Evolutionary conservation across 2,329 filamentous ascomycete genomes (phyloP).

Genomic region (Sporothrix mexicana): DNA sequence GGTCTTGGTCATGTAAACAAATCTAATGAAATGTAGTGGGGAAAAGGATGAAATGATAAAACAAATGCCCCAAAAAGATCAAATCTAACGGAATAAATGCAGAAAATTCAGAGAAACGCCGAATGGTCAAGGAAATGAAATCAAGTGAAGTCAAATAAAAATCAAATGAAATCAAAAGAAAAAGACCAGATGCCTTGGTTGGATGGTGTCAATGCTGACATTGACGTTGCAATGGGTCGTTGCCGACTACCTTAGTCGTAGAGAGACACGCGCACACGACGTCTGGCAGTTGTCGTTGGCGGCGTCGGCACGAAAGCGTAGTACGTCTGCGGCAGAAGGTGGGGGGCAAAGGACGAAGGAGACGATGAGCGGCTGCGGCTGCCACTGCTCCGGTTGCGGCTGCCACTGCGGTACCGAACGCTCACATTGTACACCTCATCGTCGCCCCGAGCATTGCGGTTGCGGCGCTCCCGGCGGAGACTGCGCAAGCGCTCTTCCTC

Average conservation of each 20-base stretch:
- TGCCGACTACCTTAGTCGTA: background rate
- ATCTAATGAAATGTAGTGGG: background rate
- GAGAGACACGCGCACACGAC: background rate
- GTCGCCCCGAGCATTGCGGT: background rate
- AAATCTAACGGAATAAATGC: background rate
- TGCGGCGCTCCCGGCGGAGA: background rate
- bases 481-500: background rate
- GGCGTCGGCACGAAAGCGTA: background rate
- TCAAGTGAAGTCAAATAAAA: background rate
- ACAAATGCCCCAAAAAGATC: background rate
- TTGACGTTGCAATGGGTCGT: background rate
- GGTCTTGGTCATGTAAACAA: background rate
- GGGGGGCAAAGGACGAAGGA: background rate
- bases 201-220: background rate
- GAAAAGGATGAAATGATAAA: background rate
- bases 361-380: background rate
- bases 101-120: background rate
- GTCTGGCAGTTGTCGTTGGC: background rate
- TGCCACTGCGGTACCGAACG: slow-evolving; percentile 3
- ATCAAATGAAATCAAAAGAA: background rate
- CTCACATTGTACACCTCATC: slow-evolving; percentile 21
- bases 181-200: background rate
- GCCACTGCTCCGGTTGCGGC: background rate
- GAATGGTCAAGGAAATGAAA: background rate
- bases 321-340: background rate